These are phyloP conservation scores for Fusarium nodosum DNA, from an alignment of 2,329 filamentous ascomycete genomes.

Conservation along the genomic window DNA sequence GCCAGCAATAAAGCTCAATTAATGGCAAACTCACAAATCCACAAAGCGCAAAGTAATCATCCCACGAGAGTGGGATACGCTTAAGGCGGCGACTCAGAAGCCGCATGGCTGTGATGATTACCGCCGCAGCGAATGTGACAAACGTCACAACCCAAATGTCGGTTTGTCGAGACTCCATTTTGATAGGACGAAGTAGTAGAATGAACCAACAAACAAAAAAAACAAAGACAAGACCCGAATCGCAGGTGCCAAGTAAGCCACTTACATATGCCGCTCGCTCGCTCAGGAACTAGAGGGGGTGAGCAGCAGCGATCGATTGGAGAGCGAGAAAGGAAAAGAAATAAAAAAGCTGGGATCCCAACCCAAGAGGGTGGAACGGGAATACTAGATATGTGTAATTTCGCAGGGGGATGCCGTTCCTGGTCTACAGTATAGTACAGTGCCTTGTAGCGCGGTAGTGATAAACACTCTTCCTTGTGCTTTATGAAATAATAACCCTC, in stretches of 20 bases:
- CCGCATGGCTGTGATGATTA: slow-evolving; percentile 29
- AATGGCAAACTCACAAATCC: slow-evolving; percentile 27
- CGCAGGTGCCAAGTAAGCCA: slow-evolving; percentile 1
- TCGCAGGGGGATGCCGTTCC: not conserved
- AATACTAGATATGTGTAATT: slow-evolving; percentile 26
- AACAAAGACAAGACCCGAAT: not conserved
- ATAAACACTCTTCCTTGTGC: not conserved
- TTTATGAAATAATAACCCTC: not conserved
- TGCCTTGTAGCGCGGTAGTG: not conserved
- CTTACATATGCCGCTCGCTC: slow-evolving; percentile 7
- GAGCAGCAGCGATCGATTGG: slow-evolving; percentile 1
- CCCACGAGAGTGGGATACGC: slow-evolving; percentile 33
- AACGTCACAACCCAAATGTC: slow-evolving; percentile 35
- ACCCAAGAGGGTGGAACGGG: slow-evolving; percentile 16
- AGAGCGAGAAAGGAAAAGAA: not conserved
- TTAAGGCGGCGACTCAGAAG: slow-evolving; percentile 40
- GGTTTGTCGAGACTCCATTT: slow-evolving; percentile 32
- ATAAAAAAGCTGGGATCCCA: not conserved
- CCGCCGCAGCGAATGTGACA: slow-evolving; percentile 41
- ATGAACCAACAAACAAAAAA: not conserved
- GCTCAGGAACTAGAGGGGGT: slow-evolving; percentile 18
- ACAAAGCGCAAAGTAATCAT: slow-evolving; percentile 43
- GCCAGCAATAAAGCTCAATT: not conserved
- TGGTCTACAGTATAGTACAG: not conserved
- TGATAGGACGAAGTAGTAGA: not conserved